Percentiles rank a stretch among this genome's conserved stretches.
These are phyloP conservation scores for Euphorbia corollata DNA, from an alignment of 441 rosid species.

Conservation along the genomic window DNA sequence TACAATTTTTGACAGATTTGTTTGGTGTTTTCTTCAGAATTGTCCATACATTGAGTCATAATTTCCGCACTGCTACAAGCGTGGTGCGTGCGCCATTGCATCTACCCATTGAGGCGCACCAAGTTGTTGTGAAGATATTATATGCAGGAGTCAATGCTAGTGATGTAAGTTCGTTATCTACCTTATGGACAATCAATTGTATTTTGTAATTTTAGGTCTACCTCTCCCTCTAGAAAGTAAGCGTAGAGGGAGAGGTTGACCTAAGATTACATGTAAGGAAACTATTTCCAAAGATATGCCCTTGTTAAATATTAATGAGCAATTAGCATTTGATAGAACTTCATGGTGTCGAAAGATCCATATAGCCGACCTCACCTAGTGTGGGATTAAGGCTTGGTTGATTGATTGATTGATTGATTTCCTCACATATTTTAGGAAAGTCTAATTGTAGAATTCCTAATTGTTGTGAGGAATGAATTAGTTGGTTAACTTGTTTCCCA, in stretches of 20 bases:
- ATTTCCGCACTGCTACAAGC: constrained; percentile 77
- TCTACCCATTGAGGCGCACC: constrained; percentile 63
- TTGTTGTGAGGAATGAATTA: constrained; percentile 80
- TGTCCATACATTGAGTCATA: constrained; percentile 79
- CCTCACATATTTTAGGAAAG: no score
- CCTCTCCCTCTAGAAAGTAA: no score
- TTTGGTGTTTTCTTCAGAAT: constrained; percentile 47
- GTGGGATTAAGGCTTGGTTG: no score
- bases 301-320: no score
- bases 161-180: constrained; percentile 66
- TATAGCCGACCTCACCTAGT: no score
- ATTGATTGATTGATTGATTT: no score
- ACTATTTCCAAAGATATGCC: no score
- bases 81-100: constrained; percentile 41
- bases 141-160: constrained; percentile 98
- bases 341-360: no score
- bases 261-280: no score
- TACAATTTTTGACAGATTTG: constrained; percentile 1
- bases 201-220: constrained; percentile 4
- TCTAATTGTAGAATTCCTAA: constrained; percentile 25
- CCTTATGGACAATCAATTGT: constrained; percentile 16
- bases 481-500: constrained; percentile 81
- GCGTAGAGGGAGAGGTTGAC: no score
- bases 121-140: constrained; percentile 71
- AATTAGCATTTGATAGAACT: no score